Conservation (phyloP, 192 early-diverging fungal species). For the Rhizophagus sp. region DNA sequence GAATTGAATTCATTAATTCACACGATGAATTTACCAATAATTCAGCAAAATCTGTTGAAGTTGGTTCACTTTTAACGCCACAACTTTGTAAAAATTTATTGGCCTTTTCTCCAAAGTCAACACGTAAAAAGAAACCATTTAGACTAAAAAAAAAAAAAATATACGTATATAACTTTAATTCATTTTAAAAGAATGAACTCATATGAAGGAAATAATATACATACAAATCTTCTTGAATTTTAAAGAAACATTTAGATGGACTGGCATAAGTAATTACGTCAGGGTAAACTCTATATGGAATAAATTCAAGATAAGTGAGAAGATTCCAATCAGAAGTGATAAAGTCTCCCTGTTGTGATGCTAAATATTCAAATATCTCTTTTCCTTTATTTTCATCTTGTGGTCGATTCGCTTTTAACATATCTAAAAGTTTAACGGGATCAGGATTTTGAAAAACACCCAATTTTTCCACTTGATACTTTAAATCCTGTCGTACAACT, state of each 20-base stretch:
- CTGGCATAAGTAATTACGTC: not conserved
- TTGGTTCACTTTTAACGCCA: conserved; percentile 81
- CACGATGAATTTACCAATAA: conserved; percentile 61
- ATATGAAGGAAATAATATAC: not conserved
- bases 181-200: conserved; percentile 44
- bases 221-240: not conserved
- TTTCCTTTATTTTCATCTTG: conserved; percentile 44
- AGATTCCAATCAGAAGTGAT: conserved; percentile 51
- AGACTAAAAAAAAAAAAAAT: conserved; percentile 33
- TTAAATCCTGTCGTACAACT: conserved; percentile 58
- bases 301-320: conserved; percentile 55
- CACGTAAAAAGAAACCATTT: conserved; percentile 54
- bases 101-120: conserved; percentile 72
- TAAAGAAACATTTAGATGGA: too few relatives aligned
- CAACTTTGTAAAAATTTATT: conserved; percentile 80
- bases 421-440: conserved; percentile 36
- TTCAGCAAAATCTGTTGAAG: conserved; percentile 66
- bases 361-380: conserved; percentile 67
- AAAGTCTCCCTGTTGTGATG: conserved; percentile 64
- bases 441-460: conserved; percentile 65
- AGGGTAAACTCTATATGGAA: conserved; percentile 49
- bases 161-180: too few relatives aligned
- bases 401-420: conserved; percentile 37
- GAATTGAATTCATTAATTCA: conserved; percentile 52
- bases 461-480: conserved; percentile 56